Conservation (phyloP, 2,329 filamentous ascomycete species). For the Leptographium procerum region DNA sequence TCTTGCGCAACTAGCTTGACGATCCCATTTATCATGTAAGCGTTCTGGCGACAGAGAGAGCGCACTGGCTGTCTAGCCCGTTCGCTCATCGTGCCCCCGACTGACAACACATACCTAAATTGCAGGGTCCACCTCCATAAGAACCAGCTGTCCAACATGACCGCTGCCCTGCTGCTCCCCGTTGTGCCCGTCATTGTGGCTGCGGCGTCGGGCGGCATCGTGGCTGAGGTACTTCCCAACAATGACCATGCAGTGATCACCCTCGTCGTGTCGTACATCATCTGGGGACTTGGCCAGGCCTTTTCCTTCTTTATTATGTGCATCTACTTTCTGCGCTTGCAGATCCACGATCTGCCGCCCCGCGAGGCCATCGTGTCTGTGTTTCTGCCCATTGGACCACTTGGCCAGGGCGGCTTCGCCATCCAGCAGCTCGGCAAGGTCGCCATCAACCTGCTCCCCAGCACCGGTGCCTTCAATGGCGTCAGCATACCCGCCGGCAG, state of each 20-base stretch:
- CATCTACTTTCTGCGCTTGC: slow-evolving; percentile 59
- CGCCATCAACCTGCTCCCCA: slow-evolving; percentile 21
- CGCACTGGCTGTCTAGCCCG: too few species aligned
- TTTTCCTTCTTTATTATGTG: slow-evolving; percentile 52
- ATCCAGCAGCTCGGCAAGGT: slow-evolving; percentile 31
- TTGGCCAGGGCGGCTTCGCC: slow-evolving; percentile 50
- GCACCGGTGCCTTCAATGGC: slow-evolving; percentile 25
- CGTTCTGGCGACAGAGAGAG: slow-evolving; percentile 12
- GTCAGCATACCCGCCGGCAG: not conserved
- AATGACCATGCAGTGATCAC: slow-evolving; percentile 46
- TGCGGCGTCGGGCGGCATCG: slow-evolving; percentile 50
- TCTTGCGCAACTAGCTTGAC: slow-evolving; percentile 34
- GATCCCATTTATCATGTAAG: slow-evolving; percentile 40
- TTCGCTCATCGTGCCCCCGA: not conserved
- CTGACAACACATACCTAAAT: not conserved
- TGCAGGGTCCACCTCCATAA: slow-evolving; percentile 14
- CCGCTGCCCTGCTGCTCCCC: slow-evolving; percentile 49
- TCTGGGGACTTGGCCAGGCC: slow-evolving; percentile 52
- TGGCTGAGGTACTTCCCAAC: slow-evolving; percentile 48
- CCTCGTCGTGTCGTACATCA: slow-evolving; percentile 51
- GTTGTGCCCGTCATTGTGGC: slow-evolving; percentile 53
- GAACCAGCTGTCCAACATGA: slow-evolving; percentile 33
- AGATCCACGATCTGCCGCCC: slow-evolving; percentile 53
- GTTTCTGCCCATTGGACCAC: slow-evolving; percentile 50
- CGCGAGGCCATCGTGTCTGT: slow-evolving; percentile 53